Evolutionary conservation across 202 grass and related monocot genomes (phyloP).

Genomic region (Schoenoplectus tabernaemontani): DNA sequence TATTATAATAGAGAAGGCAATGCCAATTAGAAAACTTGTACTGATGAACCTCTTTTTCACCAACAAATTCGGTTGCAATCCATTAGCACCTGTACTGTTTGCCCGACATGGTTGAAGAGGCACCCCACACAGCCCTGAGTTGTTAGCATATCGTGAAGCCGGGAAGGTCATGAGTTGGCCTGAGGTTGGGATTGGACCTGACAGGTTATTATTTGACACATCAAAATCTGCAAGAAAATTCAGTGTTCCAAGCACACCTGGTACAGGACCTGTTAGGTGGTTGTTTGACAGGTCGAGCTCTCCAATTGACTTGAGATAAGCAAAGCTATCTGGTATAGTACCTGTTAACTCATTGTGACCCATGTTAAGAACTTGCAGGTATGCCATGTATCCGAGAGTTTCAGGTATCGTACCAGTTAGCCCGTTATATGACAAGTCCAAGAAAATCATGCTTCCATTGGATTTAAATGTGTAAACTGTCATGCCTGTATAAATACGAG

Average conservation of each 20-base stretch:
- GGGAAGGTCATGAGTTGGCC: constrained; percentile 83
- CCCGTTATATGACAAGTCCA: constrained; percentile 84
- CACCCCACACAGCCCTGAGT: constrained; percentile 74
- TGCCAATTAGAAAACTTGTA: constrained; percentile 57
- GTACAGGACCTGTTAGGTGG: constrained; percentile 53
- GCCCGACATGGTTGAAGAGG: constrained; percentile 53
- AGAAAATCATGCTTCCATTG: constrained; percentile 94
- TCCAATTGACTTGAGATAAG: constrained; percentile 42
- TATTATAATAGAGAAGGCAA: constrained; percentile 50
- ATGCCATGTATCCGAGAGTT: constrained; percentile 57
- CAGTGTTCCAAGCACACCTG: constrained; percentile 40
- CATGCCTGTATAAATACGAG: constrained; percentile 74
- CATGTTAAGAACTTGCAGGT: constrained; percentile 74
- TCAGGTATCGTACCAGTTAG: constrained; percentile 49
- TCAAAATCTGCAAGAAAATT: constrained; percentile 63
- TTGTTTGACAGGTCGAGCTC: constrained; percentile 91
- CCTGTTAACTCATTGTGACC: constrained; percentile 69
- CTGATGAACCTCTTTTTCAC: constrained; percentile 42
- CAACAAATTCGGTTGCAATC: background rate
- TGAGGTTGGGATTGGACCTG: constrained; percentile 53
- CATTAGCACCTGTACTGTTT: background rate
- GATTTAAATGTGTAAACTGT: constrained; percentile 48
- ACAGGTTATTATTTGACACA: constrained; percentile 83
- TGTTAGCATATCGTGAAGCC: constrained; percentile 59
- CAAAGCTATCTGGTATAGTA: constrained; percentile 49